Percentiles rank a stretch among this genome's conserved stretches.
These are phyloP conservation scores for Fusarium gaditjirri DNA, from an alignment of 2,329 filamentous ascomycete species.

Conservation along the genomic window DNA sequence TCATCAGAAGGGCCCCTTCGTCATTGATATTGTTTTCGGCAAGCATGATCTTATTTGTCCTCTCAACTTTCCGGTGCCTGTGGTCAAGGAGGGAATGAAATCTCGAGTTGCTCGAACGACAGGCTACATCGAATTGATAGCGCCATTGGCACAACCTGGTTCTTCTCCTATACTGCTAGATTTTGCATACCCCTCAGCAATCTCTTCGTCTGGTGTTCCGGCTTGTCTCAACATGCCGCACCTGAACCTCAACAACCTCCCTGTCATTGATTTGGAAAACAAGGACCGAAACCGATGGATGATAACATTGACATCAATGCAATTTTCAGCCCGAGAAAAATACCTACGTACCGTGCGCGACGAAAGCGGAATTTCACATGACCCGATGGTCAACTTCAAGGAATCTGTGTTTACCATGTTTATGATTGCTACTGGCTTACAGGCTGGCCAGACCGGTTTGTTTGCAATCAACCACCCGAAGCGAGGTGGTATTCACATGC, in stretches of 20 bases:
- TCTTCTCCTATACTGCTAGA: conserved; percentile 41
- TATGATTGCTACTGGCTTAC: conserved; percentile 57
- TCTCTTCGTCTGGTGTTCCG: conserved; percentile 47
- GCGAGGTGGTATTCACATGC: conserved; percentile 53
- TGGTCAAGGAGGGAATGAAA: conserved; percentile 50
- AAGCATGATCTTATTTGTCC: conserved; percentile 45
- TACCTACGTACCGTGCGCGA: conserved; percentile 46
- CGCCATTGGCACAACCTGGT: conserved; percentile 44
- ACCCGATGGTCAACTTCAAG: conserved; percentile 58
- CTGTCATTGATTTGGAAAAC: conserved; percentile 53
- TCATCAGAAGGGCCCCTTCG: conserved; percentile 53
- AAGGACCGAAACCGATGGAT: conserved; percentile 53
- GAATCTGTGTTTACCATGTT: conserved; percentile 60
- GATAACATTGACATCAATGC: conserved; percentile 50
- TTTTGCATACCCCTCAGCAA: conserved; percentile 52
- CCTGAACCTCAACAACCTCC: conserved; percentile 57
- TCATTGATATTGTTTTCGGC: conserved; percentile 55
- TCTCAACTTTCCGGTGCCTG: conserved; percentile 54
- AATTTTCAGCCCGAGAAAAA: conserved; percentile 57
- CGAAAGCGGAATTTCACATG: conserved; percentile 39
- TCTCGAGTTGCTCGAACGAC: conserved; percentile 57
- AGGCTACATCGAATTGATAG: conserved; percentile 58
- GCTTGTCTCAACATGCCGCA: conserved; percentile 53
- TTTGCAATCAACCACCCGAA: conserved; percentile 55
- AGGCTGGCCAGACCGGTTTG: conserved; percentile 56